These are phyloP conservation scores for Ogataea pilisensis DNA, from an alignment of 805 yeast genomes.

Conservation along the genomic window DNA sequence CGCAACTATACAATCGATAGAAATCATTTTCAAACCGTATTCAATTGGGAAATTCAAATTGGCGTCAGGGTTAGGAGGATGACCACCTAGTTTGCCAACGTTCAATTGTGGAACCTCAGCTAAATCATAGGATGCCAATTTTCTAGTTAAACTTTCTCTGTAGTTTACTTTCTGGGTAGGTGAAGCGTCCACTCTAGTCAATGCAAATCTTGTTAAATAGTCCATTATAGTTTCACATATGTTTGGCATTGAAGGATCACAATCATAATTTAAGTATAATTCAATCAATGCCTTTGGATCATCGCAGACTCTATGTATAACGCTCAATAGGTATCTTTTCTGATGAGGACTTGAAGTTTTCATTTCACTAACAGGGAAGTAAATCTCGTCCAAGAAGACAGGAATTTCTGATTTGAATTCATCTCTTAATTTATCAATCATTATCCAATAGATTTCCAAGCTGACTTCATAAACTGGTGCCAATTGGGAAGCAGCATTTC, in stretches of 20 bases:
- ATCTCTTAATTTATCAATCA: conserved; percentile 75
- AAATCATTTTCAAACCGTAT: conserved; percentile 76
- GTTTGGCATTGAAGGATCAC: conserved; percentile 79
- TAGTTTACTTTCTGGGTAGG: conserved; percentile 59
- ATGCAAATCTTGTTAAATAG: conserved; percentile 66
- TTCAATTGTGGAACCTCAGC: conserved; percentile 73
- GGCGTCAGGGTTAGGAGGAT: conserved; percentile 52
- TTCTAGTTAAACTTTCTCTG: conserved; percentile 45
- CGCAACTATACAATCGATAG: conserved; percentile 77
- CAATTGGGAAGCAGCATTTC: conserved; percentile 88
- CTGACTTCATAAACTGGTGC: conserved; percentile 91
- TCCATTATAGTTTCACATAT: conserved; percentile 80
- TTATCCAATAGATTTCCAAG: conserved; percentile 88
- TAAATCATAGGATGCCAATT: conserved; percentile 70
- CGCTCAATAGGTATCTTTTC: conserved; percentile 76
- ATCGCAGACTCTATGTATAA: conserved; percentile 77
- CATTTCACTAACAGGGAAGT: conserved; percentile 91
- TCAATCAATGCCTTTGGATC: conserved; percentile 92
- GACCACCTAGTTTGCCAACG: conserved; percentile 57
- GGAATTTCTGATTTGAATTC: conserved; percentile 93
- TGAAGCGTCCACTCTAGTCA: conserved; percentile 68
- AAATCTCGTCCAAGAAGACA: conserved; percentile 87
- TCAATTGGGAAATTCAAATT: conserved; percentile 62
- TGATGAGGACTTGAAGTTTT: conserved; percentile 90
- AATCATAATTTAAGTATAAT: conserved; percentile 90